phyloP scores from a whole-genome alignment of 371 early-diverging fungal species.

The Cokeromyces recurvatus region DNA sequence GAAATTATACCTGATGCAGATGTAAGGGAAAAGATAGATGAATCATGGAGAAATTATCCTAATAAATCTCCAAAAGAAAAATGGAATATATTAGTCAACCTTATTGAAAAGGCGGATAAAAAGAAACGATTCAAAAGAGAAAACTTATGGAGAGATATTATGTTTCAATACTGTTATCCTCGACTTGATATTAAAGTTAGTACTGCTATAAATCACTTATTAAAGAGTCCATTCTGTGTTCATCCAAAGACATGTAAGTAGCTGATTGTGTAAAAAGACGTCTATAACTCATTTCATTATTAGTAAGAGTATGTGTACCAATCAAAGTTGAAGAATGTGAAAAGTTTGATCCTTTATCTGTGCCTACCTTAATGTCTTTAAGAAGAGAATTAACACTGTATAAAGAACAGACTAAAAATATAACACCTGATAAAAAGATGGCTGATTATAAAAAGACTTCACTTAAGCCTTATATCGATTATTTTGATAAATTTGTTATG shows the following conservation, averaged over 20 bases:
- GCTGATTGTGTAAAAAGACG: no score
- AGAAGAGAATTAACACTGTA: conserved; percentile 54
- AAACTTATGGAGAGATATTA: conserved; percentile 58
- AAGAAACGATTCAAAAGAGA: conserved; percentile 15
- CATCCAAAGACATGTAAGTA: conserved; percentile 91
- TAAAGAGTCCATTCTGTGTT: conserved; percentile 98
- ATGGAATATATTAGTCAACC: conserved; percentile 47
- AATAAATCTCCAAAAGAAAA: conserved; percentile 53
- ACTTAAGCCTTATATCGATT: conserved; percentile 55
- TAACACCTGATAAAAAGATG: conserved; percentile 8
- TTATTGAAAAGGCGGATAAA: conserved; percentile 3
- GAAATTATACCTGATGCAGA: conserved; percentile 69
- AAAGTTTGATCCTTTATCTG: conserved; percentile 74
- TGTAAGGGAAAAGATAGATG: conserved; percentile 41
- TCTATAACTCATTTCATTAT: no score
- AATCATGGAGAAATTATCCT: no score
- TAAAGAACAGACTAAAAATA: no score
- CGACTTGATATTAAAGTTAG: conserved; percentile 96
- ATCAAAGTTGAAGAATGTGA: conserved; percentile 74
- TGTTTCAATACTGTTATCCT: conserved; percentile 88
- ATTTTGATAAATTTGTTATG: conserved; percentile 67
- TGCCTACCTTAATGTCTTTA: conserved; percentile 70
- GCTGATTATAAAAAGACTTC: conserved; percentile 59
- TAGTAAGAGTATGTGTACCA: conserved; percentile 89
- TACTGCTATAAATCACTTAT: conserved; percentile 89